Conservation (phyloP, 306 rosid species). For the Inga laurina region DNA sequence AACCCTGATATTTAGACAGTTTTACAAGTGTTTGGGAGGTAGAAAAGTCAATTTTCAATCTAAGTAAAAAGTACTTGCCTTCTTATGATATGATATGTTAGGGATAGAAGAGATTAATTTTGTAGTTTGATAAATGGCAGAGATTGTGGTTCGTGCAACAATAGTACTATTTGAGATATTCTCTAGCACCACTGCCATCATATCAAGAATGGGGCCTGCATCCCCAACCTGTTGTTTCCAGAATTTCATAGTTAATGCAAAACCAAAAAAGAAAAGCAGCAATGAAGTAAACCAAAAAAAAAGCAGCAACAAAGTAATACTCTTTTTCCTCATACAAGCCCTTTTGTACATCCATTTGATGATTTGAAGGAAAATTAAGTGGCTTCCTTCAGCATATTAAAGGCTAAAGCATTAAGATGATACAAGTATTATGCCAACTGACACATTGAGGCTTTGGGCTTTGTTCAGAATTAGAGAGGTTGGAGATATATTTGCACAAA, state of each 20-base stretch:
- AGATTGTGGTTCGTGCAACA: conserved; percentile 76
- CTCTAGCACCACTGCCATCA: conserved; percentile 88
- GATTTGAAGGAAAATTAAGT: neutral
- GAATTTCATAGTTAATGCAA: conserved; percentile 26
- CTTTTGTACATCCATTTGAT: neutral
- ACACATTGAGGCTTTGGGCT: neutral
- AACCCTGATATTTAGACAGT: conserved; percentile 30
- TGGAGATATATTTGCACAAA: neutral
- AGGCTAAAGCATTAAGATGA: neutral
- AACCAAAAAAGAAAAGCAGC: conserved; percentile 9
- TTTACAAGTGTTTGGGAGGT: conserved; percentile 24
- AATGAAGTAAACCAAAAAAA: conserved; percentile 14
- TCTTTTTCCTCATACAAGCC: neutral
- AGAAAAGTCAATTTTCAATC: conserved; percentile 31
- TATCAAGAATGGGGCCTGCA: conserved; percentile 88
- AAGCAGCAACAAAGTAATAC: conserved; percentile 28
- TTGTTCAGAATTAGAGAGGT: neutral
- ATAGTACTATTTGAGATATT: conserved; percentile 56
- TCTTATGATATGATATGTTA: conserved; percentile 71
- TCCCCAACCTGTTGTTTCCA: conserved; percentile 78
- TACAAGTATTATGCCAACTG: neutral
- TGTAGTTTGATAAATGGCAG: conserved; percentile 81
- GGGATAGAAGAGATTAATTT: conserved; percentile 74
- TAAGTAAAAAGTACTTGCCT: conserved; percentile 53
- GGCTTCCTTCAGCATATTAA: neutral